Evolutionary conservation across 345 rosid genomes (phyloP).

Genomic region (Populus pruinosa): DNA sequence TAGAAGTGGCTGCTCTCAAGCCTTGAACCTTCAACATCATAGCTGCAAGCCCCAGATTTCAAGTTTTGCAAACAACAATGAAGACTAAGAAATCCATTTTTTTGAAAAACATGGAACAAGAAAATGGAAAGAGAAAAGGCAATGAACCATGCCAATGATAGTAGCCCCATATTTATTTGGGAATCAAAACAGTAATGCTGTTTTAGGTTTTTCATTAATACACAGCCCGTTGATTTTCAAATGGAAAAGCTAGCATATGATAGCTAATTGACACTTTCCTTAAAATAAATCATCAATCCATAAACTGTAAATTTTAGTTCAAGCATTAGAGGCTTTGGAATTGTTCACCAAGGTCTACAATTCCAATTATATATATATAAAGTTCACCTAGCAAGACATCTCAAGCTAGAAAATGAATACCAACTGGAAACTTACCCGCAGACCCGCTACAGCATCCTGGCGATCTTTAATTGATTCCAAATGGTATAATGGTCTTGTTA

Average conservation of each 20-base stretch:
- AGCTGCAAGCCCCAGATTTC: neutral
- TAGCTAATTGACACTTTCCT: neutral
- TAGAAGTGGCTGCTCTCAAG: neutral
- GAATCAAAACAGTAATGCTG: neutral
- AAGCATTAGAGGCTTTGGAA: neutral
- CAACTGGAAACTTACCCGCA: constrained; percentile 51
- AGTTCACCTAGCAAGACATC: neutral
- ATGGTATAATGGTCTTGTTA: constrained; percentile 84
- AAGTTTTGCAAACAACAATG: neutral
- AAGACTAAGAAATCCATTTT: neutral
- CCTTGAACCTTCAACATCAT: neutral
- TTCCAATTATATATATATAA: neutral
- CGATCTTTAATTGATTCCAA: constrained; percentile 68
- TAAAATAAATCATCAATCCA: neutral
- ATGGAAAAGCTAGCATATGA: neutral
- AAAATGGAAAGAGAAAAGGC: neutral
- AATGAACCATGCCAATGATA: neutral
- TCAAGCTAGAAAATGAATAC: neutral
- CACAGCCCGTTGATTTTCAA: neutral
- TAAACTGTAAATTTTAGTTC: neutral
- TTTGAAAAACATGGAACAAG: neutral
- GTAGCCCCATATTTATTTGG: neutral
- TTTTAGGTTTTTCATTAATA: neutral
- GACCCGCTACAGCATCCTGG: constrained; percentile 84
- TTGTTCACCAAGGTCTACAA: neutral